Evolutionary conservation across 2,329 filamentous ascomycete genomes (phyloP), one percentile per base, ranked within the genome.

Genomic region (Rhytidhysteron rufulum): DNA sequence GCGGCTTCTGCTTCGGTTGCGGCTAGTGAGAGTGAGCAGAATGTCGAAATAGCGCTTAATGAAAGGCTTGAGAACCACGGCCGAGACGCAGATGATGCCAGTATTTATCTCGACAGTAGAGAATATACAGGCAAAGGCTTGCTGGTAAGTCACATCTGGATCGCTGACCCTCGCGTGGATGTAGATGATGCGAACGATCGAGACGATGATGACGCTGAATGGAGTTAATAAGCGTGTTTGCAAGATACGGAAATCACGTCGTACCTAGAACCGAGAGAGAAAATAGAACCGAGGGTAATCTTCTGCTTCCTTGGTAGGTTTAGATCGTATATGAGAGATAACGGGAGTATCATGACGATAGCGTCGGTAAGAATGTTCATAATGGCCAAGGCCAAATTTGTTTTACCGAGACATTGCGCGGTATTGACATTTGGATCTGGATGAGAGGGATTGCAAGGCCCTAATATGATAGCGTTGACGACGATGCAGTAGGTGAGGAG

Each of bases 331-430:
- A 55, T 17, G 47, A 50, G 50, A 2, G 43, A 45, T 31, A 53
- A 31, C 16, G 63, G 63, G 3, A 66, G 40, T 2, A 57, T 37
- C 4, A 59, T 47, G n/a, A 64, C 58, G 17, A 54, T 42, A n/a
- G 62, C 43, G 44, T 66, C 63, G 19, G 60, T 65, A 9, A 57
- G 36, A 33, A 66, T 64, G 30, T 65, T 65, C 41, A 65, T 50
- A 19, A 50, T 43, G 2, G 45, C 42, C 45, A 47, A 45, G 31
- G 45, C 47, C n/a, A 54, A 38, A 11, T 50, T 50, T n/a, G 50
- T 31, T 16, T 48, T 39, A 9, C 44, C 47, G 24, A 54, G 44
- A 29, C 49, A 54, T n/a, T n/a, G n/a, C n/a, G n/a, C n/a, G n/a
- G n/a, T n/a, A 18, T 43, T 29, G 37, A 29, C 47, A 45, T 5